Base-by-base conservation (phyloP, 352 stramenopile genomes). In the Globisporangium parvum region DNA sequence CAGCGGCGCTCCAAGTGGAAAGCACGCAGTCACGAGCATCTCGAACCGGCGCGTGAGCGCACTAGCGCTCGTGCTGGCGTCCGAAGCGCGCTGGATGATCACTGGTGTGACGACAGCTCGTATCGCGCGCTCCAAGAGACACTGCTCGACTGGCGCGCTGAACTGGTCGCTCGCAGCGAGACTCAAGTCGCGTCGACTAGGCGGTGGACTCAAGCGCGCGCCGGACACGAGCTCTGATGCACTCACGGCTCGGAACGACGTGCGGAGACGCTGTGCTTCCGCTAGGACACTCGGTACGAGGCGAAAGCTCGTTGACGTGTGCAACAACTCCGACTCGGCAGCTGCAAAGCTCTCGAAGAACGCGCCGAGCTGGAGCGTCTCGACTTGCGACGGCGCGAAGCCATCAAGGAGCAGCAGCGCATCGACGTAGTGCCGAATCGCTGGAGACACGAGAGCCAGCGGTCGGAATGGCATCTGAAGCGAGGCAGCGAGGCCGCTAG, bases 391-490 rank as follows among this genome's bases (percentile, higher is more conserved):
- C 1, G 18, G 3, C 10, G 57, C 55, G 37, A 70, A 80, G 0
- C 73, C 70, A 18, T 80, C 52, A 11, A 63, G 14, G 2, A 75
- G 26, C 3, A 82, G 53, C 8, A 67, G 17, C 10, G 54, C 63
- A 17, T 82, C 62, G 9, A 69, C 61, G 20, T 70, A 28, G 23
- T 65, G 76, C 11, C 47, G 8, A 9, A 76, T 57, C 9, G 60
- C 46, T 3, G 64, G 57, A 6, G 50, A 47, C 49, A 57, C 49
- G 15, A 80, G 44, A 20, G 66, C 62, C 17, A 77, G 42, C 31
- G 73, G 39, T 11, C 65, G 63, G 33, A 79, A 77, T 17, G 65
- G 58, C 6, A 61, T 67, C 18, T 60, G 55, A 40, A 77, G 57
- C 6, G 73, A 69, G 14, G 53, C 50, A 3, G 75, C 20, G 20